phyloP scores from a whole-genome alignment of 176 grass and related monocot species.

The Lolium perenne region DNA sequence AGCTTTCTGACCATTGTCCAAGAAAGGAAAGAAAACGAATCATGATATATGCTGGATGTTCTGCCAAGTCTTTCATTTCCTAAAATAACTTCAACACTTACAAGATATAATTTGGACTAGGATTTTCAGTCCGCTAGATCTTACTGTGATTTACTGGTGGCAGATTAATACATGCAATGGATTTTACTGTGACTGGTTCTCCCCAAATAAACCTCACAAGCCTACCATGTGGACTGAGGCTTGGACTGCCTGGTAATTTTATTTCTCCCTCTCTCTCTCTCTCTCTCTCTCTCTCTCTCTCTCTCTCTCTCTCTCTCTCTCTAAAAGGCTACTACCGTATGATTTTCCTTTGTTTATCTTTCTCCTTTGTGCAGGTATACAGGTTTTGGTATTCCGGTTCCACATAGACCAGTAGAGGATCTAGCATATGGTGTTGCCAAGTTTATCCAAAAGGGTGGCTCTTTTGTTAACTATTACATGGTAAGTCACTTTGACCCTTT shows the following conservation, averaged over 20 bases:
- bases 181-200: conserved; percentile 95
- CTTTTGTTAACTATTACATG: conserved; percentile 99
- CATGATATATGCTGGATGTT: background rate
- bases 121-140: conserved; percentile 2
- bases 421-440: conserved; percentile 91
- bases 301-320: background rate
- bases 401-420: conserved; percentile 89
- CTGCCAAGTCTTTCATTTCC: background rate
- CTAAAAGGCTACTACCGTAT: conserved; percentile 2
- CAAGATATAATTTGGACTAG: background rate
- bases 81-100: background rate
- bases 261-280: background rate
- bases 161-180: conserved; percentile 98
- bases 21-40: conserved; percentile 46
- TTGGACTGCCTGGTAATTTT: conserved; percentile 96
- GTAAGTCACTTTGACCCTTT: conserved; percentile 45
- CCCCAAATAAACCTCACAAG: conserved; percentile 86
- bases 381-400: conserved; percentile 88
- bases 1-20: conserved; percentile 35
- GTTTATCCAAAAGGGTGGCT: conserved; percentile 94
- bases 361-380: conserved; percentile 70
- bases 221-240: conserved; percentile 98
- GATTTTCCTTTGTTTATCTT: conserved; percentile 3
- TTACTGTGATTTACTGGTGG: conserved; percentile 32
- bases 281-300: background rate